phyloP scores from a whole-genome alignment of 2,329 filamentous ascomycete genomes.

The Ophiostoma fasciatum region DNA sequence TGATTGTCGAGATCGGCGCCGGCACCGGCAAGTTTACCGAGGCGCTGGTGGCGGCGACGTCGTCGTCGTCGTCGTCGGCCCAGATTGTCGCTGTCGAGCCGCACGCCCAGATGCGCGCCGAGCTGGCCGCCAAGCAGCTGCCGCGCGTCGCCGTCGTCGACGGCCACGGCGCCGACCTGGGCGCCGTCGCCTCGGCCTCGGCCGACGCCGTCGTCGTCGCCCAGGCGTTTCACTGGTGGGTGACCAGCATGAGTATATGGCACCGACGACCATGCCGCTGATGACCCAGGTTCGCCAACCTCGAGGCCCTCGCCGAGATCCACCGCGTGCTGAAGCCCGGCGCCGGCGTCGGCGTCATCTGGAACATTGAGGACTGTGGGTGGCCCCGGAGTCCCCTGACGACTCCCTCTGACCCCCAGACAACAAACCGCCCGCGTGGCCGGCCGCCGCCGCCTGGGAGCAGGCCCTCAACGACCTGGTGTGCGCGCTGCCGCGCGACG shows the following conservation, averaged over 20 bases:
- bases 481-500: conserved; percentile 36
- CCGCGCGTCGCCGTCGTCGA: conserved; percentile 36
- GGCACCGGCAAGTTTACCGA: conserved; percentile 22
- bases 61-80: conserved; percentile 19
- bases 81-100: conserved; percentile 46
- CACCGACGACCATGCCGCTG: not conserved
- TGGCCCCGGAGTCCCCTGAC: conserved; percentile 6
- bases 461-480: conserved; percentile 44
- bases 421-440: conserved; percentile 45
- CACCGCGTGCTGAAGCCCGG: conserved; percentile 47
- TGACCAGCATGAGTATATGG: not conserved
- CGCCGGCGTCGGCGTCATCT: conserved; percentile 50
- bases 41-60: conserved; percentile 34
- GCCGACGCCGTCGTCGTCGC: conserved; percentile 52
- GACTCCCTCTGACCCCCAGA: conserved; percentile 25
- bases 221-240: conserved; percentile 48
- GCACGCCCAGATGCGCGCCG: conserved; percentile 47
- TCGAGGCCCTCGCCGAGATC: conserved; percentile 47
- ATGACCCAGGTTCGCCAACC: conserved; percentile 48
- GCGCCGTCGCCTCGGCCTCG: conserved; percentile 40
- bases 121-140: conserved; percentile 43
- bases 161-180: conserved; percentile 41
- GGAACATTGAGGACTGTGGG: conserved; percentile 61
- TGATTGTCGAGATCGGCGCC: conserved; percentile 17
- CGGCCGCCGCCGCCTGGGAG: conserved; percentile 45